A percentile compares a stretch with the other conserved stretches of the same genome.
These are phyloP conservation scores for Histomonas meleagridis DNA, from an alignment of 208 protist genomes.

Conservation along the genomic window DNA sequence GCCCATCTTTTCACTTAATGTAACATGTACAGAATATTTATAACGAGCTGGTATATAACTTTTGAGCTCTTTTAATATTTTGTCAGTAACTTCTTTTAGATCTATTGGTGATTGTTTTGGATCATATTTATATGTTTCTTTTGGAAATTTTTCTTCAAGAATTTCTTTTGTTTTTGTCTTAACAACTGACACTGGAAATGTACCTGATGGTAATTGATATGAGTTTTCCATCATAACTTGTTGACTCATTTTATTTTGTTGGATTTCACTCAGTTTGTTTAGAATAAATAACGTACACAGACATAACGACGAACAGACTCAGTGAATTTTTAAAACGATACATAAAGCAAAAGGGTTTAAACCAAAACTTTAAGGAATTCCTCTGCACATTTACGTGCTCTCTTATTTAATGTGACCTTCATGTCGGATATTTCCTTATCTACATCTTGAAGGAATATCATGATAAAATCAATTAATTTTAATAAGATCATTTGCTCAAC, in stretches of 20 bases:
- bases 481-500: slow-evolving; percentile 73
- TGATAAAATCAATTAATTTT: slow-evolving; percentile 82
- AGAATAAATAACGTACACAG: too few relatives aligned
- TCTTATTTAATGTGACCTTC: slow-evolving; percentile 70
- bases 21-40: slow-evolving; percentile 4
- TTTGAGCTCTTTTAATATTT: neutral
- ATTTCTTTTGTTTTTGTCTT: neutral
- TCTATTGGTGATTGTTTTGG: neutral
- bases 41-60: neutral
- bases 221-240: neutral
- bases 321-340: too few relatives aligned
- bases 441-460: slow-evolving; percentile 78
- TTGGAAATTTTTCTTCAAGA: neutral
- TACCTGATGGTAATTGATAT: neutral
- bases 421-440: slow-evolving; percentile 79
- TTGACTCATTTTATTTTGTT: too few relatives aligned
- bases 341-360: too few relatives aligned
- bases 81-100: neutral
- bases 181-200: neutral
- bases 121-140: neutral
- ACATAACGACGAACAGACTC: too few relatives aligned
- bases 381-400: slow-evolving; percentile 62
- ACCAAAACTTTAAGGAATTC: slow-evolving; percentile 61
- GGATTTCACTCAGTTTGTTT: too few relatives aligned
- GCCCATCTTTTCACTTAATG: slow-evolving; percentile 9